Conservation (phyloP, 768 basidiomycete species). For the Russula foetens region DNA sequence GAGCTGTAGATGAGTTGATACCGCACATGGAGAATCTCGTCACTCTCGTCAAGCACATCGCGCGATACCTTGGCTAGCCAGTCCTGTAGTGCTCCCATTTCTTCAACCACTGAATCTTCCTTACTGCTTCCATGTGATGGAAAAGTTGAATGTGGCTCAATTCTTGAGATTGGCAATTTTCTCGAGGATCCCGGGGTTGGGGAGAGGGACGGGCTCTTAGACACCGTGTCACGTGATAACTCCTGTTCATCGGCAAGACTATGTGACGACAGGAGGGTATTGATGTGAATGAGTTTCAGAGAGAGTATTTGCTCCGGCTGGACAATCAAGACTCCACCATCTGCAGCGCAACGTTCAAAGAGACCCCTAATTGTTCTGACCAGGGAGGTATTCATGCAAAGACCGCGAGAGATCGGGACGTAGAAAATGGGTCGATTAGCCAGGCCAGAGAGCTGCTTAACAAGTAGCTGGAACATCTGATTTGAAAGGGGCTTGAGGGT, state of each 20-base stretch:
- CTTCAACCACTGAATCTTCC: background rate
- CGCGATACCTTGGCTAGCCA: background rate
- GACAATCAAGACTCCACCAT: conserved; percentile 37
- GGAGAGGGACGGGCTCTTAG: too few species aligned
- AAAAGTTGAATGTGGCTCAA: too few species aligned
- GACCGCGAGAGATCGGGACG: conserved; percentile 42
- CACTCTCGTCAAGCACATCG: background rate
- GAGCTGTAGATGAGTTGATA: background rate
- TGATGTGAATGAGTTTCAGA: conserved; percentile 38
- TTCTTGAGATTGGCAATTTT: too few species aligned
- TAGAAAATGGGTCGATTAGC: conserved; percentile 40
- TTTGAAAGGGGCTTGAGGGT: conserved; percentile 39
- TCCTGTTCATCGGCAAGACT: too few species aligned
- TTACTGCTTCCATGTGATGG: background rate
- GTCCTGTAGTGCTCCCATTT: background rate
- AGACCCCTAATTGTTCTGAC: conserved; percentile 25
- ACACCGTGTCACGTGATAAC: too few species aligned
- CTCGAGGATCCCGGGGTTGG: too few species aligned
- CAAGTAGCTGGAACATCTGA: conserved; percentile 45
- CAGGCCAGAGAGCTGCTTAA: conserved; percentile 36
- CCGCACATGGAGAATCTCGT: background rate
- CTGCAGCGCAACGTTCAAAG: conserved; percentile 32
- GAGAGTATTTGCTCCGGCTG: conserved; percentile 52
- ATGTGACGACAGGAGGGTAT: background rate
- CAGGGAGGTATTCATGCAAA: conserved; percentile 21